A percentile compares a stretch with the other conserved stretches of the same genome.
Evolutionary conservation across 2,329 filamentous ascomycete genomes (phyloP).

Genomic region (Drechmeria coniospora): DNA sequence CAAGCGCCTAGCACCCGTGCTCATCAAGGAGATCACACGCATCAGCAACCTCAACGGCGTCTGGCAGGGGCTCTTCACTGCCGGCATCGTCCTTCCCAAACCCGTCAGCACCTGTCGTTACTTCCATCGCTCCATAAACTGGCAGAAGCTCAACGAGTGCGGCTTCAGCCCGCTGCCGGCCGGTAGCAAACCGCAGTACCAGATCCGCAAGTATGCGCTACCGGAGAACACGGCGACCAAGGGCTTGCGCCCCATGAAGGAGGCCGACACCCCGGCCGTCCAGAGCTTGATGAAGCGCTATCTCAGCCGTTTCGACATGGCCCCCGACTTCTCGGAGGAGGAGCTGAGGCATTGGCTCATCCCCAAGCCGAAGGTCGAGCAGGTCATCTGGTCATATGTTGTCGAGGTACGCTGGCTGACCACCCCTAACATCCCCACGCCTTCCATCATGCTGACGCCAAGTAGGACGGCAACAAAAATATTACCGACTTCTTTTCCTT

Average conservation of each 20-base stretch:
- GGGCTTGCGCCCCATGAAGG: constrained; percentile 67
- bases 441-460: neutral
- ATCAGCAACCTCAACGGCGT: constrained; percentile 74
- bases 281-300: constrained; percentile 62
- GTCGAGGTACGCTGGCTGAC: constrained; percentile 46
- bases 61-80: constrained; percentile 94
- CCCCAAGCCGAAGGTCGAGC: constrained; percentile 48
- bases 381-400: constrained; percentile 88
- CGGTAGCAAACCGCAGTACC: constrained; percentile 70
- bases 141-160: constrained; percentile 89
- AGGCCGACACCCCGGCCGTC: constrained; percentile 63
- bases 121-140: constrained; percentile 86
- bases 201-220: constrained; percentile 74
- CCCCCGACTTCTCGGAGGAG: constrained; percentile 62
- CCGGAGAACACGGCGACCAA: constrained; percentile 57
- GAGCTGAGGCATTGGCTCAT: constrained; percentile 85
- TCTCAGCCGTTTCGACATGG: constrained; percentile 65
- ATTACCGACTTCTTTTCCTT: constrained; percentile 97
- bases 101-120: constrained; percentile 90
- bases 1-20: constrained; percentile 79
- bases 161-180: constrained; percentile 81
- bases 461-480: constrained; percentile 47
- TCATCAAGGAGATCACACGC: constrained; percentile 96
- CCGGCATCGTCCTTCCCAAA: constrained; percentile 76
- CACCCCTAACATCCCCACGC: neutral